Percentiles rank a stretch among this genome's conserved stretches.
phyloP scores from a whole-genome alignment of 805 yeast species.

The Scheffersomyces lignosus region DNA sequence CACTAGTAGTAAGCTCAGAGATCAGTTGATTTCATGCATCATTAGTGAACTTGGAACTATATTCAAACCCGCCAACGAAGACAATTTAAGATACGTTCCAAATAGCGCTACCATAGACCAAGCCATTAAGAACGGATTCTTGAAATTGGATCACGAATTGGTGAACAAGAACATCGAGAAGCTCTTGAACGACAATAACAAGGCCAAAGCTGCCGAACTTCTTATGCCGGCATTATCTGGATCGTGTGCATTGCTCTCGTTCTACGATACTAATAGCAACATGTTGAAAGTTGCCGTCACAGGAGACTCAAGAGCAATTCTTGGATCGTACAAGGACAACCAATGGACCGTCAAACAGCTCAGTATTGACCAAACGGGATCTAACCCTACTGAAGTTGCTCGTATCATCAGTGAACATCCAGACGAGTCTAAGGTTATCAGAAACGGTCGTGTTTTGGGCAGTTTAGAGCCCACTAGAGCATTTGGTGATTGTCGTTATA shows the following conservation, averaged over 20 bases:
- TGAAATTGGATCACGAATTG: conserved; percentile 82
- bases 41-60: conserved; percentile 70
- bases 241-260: conserved; percentile 85
- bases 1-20: conserved; percentile 83
- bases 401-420: conserved; percentile 89
- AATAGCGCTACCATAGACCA: conserved; percentile 68
- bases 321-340: conserved; percentile 71
- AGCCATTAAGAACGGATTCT: conserved; percentile 79
- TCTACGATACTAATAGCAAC: conserved; percentile 76
- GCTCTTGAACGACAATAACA: conserved; percentile 65
- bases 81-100: conserved; percentile 60
- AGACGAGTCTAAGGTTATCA: conserved; percentile 76
- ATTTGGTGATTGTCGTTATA: conserved; percentile 95
- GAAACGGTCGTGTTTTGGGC: conserved; percentile 89
- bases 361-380: conserved; percentile 92
- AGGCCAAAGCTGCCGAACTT: conserved; percentile 67
- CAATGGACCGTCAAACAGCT: conserved; percentile 87
- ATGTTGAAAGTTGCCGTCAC: conserved; percentile 87
- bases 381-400: conserved; percentile 82
- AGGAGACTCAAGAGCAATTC: conserved; percentile 92
- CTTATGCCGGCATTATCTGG: conserved; percentile 94
- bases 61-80: conserved; percentile 51
- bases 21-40: conserved; percentile 74
- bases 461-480: conserved; percentile 94
- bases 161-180: conserved; percentile 72